Conservation (phyloP, 345 rosid species). For the Cochlearia excelsa region DNA sequence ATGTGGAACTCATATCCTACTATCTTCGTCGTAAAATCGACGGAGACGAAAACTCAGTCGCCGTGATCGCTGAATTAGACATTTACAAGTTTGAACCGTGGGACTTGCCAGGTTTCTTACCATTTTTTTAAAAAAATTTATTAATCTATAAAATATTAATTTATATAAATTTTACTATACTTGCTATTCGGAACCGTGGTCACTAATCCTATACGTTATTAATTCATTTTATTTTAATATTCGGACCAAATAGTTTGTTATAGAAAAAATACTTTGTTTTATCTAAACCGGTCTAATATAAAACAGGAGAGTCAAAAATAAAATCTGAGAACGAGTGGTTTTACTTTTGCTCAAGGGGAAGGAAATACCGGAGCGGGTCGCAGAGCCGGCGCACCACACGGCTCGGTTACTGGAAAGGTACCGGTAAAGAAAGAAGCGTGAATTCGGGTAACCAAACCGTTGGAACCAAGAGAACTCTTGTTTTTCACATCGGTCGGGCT, state of each 20-base stretch:
- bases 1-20: slow-evolving; percentile 67
- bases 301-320: slow-evolving; percentile 54
- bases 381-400: slow-evolving; percentile 79
- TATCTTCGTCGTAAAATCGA: slow-evolving; percentile 76
- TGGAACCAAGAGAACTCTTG: slow-evolving; percentile 90
- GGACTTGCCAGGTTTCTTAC: slow-evolving; percentile 74
- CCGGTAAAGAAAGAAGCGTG: slow-evolving; percentile 80
- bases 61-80: slow-evolving; percentile 68
- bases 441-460: slow-evolving; percentile 52
- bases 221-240: no score
- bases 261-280: no score
- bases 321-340: slow-evolving; percentile 85
- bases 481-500: slow-evolving; percentile 85
- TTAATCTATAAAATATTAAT: no score
- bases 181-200: no score
- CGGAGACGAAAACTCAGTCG: slow-evolving; percentile 64
- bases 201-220: no score
- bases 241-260: no score
- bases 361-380: slow-evolving; percentile 81
- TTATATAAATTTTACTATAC: no score
- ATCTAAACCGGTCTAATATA: neutral
- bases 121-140: neutral
- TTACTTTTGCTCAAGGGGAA: slow-evolving; percentile 80
- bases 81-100: slow-evolving; percentile 79
- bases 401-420: slow-evolving; percentile 91